These are phyloP conservation scores for Xanthoconium separans DNA, from an alignment of 1,284 basidiomycete genomes.

Conservation along the genomic window DNA sequence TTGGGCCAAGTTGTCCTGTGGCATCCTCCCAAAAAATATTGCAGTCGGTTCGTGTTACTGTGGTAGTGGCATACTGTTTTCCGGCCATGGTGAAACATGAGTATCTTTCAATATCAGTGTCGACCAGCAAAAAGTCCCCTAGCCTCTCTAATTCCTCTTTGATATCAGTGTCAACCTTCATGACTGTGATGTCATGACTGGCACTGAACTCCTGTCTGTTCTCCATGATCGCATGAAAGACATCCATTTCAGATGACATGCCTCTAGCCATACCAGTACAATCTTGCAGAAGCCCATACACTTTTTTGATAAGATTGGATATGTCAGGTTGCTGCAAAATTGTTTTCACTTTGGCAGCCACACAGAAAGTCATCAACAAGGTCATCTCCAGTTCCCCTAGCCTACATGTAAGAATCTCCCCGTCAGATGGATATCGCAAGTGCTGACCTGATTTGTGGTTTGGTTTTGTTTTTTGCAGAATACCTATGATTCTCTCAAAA, in stretches of 20 bases:
- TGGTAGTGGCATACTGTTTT: neutral
- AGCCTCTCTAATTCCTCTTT: neutral
- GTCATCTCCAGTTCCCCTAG: neutral
- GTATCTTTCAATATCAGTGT: neutral
- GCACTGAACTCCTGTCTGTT: neutral
- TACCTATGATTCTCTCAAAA: neutral
- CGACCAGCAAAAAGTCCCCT: neutral
- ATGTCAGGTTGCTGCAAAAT: neutral
- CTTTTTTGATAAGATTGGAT: neutral
- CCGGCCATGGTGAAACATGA: neutral
- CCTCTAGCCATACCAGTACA: neutral
- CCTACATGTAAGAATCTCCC: neutral
- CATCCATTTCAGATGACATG: neutral
- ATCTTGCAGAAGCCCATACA: neutral
- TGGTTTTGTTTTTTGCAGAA: neutral
- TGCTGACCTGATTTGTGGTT: neutral
- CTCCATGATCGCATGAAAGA: neutral
- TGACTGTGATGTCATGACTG: neutral
- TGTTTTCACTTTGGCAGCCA: neutral
- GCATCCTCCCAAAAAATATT: neutral
- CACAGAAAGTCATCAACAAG: neutral
- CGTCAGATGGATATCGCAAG: neutral
- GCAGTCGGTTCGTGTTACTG: neutral
- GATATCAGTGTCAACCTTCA: neutral
- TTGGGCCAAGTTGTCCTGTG: neutral